Conservation (phyloP, 306 rosid species). For the Gleditsia sinensis region DNA sequence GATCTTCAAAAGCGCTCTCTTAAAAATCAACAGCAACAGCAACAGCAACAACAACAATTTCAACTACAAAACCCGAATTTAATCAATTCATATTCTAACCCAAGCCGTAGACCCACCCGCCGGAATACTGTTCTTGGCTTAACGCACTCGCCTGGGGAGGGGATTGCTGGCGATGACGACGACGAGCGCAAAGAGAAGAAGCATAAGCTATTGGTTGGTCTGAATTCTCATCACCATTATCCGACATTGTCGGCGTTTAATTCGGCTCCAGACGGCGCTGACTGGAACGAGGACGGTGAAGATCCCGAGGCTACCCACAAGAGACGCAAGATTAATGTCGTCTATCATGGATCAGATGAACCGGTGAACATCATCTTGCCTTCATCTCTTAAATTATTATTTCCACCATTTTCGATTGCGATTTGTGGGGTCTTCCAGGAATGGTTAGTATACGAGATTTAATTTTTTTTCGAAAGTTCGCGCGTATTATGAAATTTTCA, state of each 20-base stretch:
- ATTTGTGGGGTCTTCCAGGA: constrained; percentile 1
- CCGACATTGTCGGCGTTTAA: constrained; percentile 52
- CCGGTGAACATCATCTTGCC: constrained; percentile 45
- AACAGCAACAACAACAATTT: constrained; percentile 32
- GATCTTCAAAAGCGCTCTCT: constrained; percentile 94
- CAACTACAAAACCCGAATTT: constrained; percentile 38
- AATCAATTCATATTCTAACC: constrained; percentile 41
- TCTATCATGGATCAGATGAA: constrained; percentile 49
- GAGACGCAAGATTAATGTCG: constrained; percentile 53
- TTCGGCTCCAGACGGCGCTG: constrained; percentile 37
- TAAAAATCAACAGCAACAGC: constrained; percentile 55
- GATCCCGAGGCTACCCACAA: constrained; percentile 58
- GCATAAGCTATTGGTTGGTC: constrained; percentile 68
- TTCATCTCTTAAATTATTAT: constrained; percentile 12
- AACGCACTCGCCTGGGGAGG: constrained; percentile 19
- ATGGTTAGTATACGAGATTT: constrained; percentile 10
- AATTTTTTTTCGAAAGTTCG: constrained; percentile 55
- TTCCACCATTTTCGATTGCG: background rate
- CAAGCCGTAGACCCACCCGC: constrained; percentile 34
- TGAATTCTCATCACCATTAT: constrained; percentile 50
- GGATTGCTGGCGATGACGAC: constrained; percentile 46
- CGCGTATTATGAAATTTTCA: constrained; percentile 44
- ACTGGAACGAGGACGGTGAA: constrained; percentile 39
- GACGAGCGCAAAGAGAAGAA: constrained; percentile 84
- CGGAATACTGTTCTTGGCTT: constrained; percentile 25